These are phyloP conservation scores for Coemansia sp. DNA, from an alignment of 192 early-diverging fungal genomes.

Conservation along the genomic window DNA sequence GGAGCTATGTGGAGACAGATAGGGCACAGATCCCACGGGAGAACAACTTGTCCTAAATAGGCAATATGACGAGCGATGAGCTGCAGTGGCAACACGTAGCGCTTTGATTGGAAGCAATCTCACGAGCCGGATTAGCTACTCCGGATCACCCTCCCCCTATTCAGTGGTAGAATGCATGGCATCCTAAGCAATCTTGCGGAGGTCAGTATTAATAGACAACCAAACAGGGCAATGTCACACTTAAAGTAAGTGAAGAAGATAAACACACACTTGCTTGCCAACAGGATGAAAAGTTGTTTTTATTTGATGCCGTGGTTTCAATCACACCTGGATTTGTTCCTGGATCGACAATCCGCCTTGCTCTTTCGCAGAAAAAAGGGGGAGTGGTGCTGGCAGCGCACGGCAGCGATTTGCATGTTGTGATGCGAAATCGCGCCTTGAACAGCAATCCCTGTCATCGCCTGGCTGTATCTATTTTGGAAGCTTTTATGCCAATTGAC, in stretches of 20 bases:
- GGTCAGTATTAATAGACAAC: neutral
- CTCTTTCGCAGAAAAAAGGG: neutral
- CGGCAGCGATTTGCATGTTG: slow-evolving; percentile 10
- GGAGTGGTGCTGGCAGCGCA: neutral
- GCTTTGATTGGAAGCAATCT: slow-evolving; percentile 1
- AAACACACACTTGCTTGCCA: neutral
- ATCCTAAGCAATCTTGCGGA: neutral
- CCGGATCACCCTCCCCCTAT: neutral
- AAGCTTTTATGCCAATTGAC: neutral
- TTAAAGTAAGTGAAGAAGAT: neutral
- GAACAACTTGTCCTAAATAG: neutral
- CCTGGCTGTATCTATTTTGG: neutral
- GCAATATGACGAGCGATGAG: neutral
- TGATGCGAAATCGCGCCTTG: slow-evolving; percentile 5
- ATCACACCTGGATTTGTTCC: slow-evolving; percentile 1
- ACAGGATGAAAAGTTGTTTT: slow-evolving; percentile 12
- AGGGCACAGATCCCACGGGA: neutral
- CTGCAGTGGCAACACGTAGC: neutral
- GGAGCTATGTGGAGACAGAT: neutral
- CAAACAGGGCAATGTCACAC: neutral
- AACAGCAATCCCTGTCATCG: neutral
- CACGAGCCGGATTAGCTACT: neutral
- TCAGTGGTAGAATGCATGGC: neutral
- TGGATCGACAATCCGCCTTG: slow-evolving; percentile 1
- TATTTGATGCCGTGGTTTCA: neutral